Evolutionary conservation across 2,329 filamentous ascomycete species (phyloP).

Genomic region (Diaporthe nobilis): DNA sequence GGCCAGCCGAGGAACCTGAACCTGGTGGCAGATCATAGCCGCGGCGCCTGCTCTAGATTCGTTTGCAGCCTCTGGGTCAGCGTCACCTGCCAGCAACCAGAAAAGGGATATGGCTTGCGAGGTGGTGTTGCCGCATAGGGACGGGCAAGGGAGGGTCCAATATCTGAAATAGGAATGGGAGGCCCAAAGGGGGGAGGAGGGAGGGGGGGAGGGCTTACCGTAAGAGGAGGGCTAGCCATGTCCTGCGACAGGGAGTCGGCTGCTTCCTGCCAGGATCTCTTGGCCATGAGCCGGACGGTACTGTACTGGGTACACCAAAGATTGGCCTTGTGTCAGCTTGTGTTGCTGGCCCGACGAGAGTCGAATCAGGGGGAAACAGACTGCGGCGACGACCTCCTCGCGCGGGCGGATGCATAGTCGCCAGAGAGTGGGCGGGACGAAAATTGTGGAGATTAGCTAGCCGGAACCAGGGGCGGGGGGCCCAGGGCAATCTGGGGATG

Average conservation of each 20-base stretch:
- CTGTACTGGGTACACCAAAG: constrained; percentile 21
- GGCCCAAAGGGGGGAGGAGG: neutral
- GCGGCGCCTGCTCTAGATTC: constrained; percentile 33
- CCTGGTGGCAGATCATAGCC: constrained; percentile 33
- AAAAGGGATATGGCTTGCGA: constrained; percentile 5
- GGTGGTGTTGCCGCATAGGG: constrained; percentile 18
- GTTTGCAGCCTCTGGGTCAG: constrained; percentile 14
- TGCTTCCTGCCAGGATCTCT: constrained; percentile 36
- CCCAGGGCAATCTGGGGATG: constrained; percentile 27
- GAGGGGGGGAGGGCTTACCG: neutral
- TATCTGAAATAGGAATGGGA: constrained; percentile 22
- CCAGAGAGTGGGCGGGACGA: constrained; percentile 29
- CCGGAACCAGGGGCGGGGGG: constrained; percentile 28
- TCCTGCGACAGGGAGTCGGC: constrained; percentile 31
- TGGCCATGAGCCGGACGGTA: constrained; percentile 32
- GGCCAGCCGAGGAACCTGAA: constrained; percentile 24
- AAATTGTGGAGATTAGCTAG: constrained; percentile 27
- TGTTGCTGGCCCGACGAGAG: constrained; percentile 4
- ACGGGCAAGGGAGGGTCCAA: constrained; percentile 21
- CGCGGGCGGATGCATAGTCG: constrained; percentile 26
- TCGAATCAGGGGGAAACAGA: constrained; percentile 30
- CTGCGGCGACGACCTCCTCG: constrained; percentile 25
- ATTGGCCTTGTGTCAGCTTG: constrained; percentile 15
- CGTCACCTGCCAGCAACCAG: neutral
- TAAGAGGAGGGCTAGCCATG: constrained; percentile 32